Evolutionary conservation across 164 flowering plant species (phyloP), one percentile per base, ranked within the genome.

Genomic region (Nymphaea thermarum): DNA sequence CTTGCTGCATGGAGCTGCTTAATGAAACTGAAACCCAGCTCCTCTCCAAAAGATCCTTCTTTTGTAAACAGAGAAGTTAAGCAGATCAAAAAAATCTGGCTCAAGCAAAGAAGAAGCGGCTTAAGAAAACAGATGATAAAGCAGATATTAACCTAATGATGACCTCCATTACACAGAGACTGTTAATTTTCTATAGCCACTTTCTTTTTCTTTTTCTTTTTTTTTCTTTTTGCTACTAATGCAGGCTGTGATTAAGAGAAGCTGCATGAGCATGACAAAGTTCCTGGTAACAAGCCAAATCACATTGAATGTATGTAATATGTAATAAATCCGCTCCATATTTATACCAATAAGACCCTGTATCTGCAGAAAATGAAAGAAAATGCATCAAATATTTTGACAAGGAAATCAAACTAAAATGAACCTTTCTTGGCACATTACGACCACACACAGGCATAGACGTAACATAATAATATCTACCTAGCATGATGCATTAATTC

Each of bases 91-190:
- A 51, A 51, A 51, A 51, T 14, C n/a, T 51, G 12, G 12, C 55
- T 51, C 7, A 51, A 51, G 8, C 7, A 51, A 51, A 15, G 57
- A 10, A 51, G 57, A 51, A 3, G 2, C 14, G 11, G 3, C 14
- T 15, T 51, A 51, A 51, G 57, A 51, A 25, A 51, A 51, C 57
- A 47, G 4, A 12, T 47, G 12, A 7, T 12, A 47, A 57, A 18
- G 2, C 63, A 41, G 15, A 17, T 51, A 11, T 59, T 59, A 53
- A 87, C 98, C 95, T 91, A 80, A 90, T 91, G 68, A 94, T 94
- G 51, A 89, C 91, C 74, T 94, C 98, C 96, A 91, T 91, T 77
- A 94, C 75, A 82, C 97, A 94, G 44, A 91, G 95, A 74, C 91
- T 88, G 80, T 87, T 87, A 42, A 94, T 88, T 77, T 91, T 94